phyloP scores from a whole-genome alignment of 257 asterid species.

The Cruciata laevipes region DNA sequence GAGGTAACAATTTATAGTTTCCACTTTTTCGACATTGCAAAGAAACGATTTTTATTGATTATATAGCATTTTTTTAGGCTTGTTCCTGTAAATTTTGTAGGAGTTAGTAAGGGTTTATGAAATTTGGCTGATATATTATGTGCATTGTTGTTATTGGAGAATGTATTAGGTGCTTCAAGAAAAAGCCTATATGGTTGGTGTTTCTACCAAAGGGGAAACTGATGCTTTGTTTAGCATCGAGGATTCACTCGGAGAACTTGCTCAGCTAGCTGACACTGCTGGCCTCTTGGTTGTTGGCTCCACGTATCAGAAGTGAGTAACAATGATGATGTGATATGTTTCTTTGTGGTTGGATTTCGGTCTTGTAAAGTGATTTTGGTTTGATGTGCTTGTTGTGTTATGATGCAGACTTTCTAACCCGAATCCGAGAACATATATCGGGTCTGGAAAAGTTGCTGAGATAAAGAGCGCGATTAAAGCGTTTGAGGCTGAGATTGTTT shows the following conservation, averaged over 20 bases:
- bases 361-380: background rate
- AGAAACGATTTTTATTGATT: background rate
- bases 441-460: slow-evolving; percentile 94
- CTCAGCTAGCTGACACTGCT: slow-evolving; percentile 96
- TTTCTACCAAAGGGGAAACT: slow-evolving; percentile 60
- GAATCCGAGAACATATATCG: slow-evolving; percentile 89
- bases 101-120: background rate
- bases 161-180: slow-evolving; percentile 72
- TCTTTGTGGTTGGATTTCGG: background rate
- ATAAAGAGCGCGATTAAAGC: slow-evolving; percentile 85
- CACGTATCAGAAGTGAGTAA: slow-evolving; percentile 73
- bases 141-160: slow-evolving; percentile 4
- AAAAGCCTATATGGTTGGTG: slow-evolving; percentile 84
- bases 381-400: slow-evolving; percentile 12
- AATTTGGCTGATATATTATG: background rate
- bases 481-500: slow-evolving; percentile 77
- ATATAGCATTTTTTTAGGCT: background rate
- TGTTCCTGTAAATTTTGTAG: too few species aligned
- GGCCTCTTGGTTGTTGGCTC: slow-evolving; percentile 87
- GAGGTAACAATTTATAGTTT: slow-evolving; percentile 43
- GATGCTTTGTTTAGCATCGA: slow-evolving; percentile 61
- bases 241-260: slow-evolving; percentile 82
- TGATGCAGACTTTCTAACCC: slow-evolving; percentile 63
- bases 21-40: background rate
- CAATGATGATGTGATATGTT: background rate